Conservation (phyloP, 495 filamentous ascomycete genomes). For the Margaritispora aquatica region DNA sequence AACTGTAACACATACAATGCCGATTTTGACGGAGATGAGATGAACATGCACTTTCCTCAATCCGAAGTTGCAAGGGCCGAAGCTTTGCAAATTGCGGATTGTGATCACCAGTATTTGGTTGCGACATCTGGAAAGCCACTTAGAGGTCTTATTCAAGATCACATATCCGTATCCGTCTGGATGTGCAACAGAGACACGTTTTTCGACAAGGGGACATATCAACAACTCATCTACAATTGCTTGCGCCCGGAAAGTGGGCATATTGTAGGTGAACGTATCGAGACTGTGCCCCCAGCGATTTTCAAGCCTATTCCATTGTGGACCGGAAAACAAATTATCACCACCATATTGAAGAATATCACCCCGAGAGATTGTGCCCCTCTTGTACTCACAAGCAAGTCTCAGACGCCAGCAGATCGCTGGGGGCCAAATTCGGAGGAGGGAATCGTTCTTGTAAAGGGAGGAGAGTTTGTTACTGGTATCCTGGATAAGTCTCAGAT, state of each 20-base stretch:
- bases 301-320: constrained; percentile 76
- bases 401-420: constrained; percentile 63
- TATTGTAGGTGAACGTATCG: constrained; percentile 61
- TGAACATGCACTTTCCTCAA: constrained; percentile 99
- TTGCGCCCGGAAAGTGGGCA: constrained; percentile 85
- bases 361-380: constrained; percentile 67
- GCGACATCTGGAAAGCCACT: constrained; percentile 91
- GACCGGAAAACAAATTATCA: constrained; percentile 98
- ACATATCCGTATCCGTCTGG: constrained; percentile 89
- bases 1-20: constrained; percentile 99
- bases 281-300: constrained; percentile 72
- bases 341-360: constrained; percentile 90
- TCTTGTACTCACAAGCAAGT: constrained; percentile 71
- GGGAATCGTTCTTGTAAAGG: constrained; percentile 73
- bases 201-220: constrained; percentile 81
- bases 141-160: constrained; percentile 96
- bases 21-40: constrained; percentile 99
- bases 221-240: constrained; percentile 85
- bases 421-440: constrained; percentile 62
- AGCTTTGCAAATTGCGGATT: constrained; percentile 86
- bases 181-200: constrained; percentile 91
- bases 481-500: constrained; percentile 96
- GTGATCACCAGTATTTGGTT: constrained; percentile 94
- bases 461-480: constrained; percentile 81
- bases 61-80: constrained; percentile 92